phyloP scores from a whole-genome alignment of 2,329 filamentous ascomycete species.

The Zasmidium angulare region DNA sequence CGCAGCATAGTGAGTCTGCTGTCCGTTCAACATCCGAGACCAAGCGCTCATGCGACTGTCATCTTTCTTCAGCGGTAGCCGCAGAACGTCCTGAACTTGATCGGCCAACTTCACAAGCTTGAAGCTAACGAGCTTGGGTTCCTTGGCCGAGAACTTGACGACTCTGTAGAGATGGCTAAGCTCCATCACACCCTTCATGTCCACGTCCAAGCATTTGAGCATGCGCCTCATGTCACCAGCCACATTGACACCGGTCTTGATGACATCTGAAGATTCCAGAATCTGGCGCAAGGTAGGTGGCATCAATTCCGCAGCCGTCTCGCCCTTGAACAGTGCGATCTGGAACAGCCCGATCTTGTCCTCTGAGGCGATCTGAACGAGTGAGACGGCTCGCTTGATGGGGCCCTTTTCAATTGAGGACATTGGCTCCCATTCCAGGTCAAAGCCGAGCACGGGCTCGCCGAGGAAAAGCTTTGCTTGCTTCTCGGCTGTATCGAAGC shows the following conservation, averaged over 20 bases:
- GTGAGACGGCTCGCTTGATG: slow-evolving; percentile 68
- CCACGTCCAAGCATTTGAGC: slow-evolving; percentile 62
- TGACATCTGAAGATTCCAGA: slow-evolving; percentile 67
- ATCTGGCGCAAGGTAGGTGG: slow-evolving; percentile 68
- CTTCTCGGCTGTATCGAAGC: slow-evolving; percentile 64
- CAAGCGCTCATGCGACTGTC: slow-evolving; percentile 74
- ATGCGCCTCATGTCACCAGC: slow-evolving; percentile 66
- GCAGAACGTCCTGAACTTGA: slow-evolving; percentile 70
- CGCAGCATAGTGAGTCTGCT: slow-evolving; percentile 74
- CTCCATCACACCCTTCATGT: slow-evolving; percentile 70
- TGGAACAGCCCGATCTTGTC: slow-evolving; percentile 80
- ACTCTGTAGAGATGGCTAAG: slow-evolving; percentile 79
- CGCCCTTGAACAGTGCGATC: slow-evolving; percentile 58
- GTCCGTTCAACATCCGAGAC: slow-evolving; percentile 59
- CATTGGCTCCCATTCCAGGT: slow-evolving; percentile 75
- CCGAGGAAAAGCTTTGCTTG: slow-evolving; percentile 65
- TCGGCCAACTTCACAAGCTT: slow-evolving; percentile 63
- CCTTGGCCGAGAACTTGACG: slow-evolving; percentile 63
- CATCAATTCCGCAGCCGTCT: slow-evolving; percentile 56
- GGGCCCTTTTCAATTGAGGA: slow-evolving; percentile 27
- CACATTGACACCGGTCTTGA: slow-evolving; percentile 77
- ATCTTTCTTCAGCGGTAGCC: slow-evolving; percentile 74
- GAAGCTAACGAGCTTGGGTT: slow-evolving; percentile 63
- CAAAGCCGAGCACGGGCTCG: slow-evolving; percentile 77
- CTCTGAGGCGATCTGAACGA: slow-evolving; percentile 80